These are phyloP conservation scores for Yamadazyma kitorensis DNA, from an alignment of 805 yeast genomes.

Conservation along the genomic window DNA sequence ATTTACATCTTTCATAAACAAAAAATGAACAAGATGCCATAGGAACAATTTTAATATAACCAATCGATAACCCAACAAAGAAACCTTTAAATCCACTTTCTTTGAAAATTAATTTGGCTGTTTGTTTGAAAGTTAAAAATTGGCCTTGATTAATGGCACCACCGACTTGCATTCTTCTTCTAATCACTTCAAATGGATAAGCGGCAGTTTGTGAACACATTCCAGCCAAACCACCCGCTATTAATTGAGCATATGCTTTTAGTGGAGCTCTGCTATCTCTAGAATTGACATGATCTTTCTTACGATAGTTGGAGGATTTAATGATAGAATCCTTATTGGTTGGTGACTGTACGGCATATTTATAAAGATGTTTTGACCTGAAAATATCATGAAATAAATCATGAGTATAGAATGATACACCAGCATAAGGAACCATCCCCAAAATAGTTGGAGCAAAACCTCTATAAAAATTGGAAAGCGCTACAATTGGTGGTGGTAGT, in stretches of 20 bases:
- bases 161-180: constrained; percentile 95
- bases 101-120: constrained; percentile 57
- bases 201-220: constrained; percentile 94
- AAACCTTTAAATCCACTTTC: constrained; percentile 86
- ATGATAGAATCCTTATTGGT: neutral
- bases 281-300: constrained; percentile 23
- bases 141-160: constrained; percentile 65
- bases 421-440: constrained; percentile 98
- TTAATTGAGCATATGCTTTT: constrained; percentile 85
- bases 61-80: constrained; percentile 92
- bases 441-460: constrained; percentile 92
- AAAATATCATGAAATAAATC: constrained; percentile 86
- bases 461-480: constrained; percentile 74
- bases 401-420: constrained; percentile 93
- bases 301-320: constrained; percentile 15
- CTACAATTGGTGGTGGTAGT: constrained; percentile 28
- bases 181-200: constrained; percentile 91
- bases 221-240: constrained; percentile 96
- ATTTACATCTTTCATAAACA: constrained; percentile 87
- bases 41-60: constrained; percentile 91
- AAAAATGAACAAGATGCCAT: constrained; percentile 97
- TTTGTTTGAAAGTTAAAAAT: constrained; percentile 50
- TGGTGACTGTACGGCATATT: constrained; percentile 43
- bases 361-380: constrained; percentile 54
- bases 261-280: constrained; percentile 61